phyloP scores from a whole-genome alignment of 2,329 filamentous ascomycete genomes.

The Cryphonectria carpinicola region DNA sequence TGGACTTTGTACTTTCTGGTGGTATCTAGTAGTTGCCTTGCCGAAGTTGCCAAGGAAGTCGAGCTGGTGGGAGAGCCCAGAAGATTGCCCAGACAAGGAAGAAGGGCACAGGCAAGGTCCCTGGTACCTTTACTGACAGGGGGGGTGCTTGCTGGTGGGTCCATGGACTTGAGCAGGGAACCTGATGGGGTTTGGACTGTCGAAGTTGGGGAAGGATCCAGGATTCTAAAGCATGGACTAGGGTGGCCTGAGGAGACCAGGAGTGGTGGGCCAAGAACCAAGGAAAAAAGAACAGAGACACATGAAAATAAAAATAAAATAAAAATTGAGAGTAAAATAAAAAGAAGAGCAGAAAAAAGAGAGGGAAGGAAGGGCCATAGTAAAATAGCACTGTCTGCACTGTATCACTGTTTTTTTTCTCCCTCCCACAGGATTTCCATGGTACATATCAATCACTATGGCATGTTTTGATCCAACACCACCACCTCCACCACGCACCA shows the following conservation, averaged over 20 bases:
- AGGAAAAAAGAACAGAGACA: background rate
- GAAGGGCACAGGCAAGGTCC: constrained; percentile 2
- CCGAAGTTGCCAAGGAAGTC: background rate
- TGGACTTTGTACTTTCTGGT: background rate
- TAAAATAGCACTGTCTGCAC: constrained; percentile 15
- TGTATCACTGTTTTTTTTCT: background rate
- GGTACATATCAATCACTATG: background rate
- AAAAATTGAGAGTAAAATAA: background rate
- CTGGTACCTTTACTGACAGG: background rate
- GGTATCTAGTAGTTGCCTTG: background rate
- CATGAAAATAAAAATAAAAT: background rate
- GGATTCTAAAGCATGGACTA: constrained; percentile 6
- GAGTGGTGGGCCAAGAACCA: background rate
- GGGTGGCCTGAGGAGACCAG: constrained; percentile 8
- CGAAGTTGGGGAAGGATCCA: constrained; percentile 3
- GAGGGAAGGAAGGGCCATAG: too few species aligned
- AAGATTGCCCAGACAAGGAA: background rate
- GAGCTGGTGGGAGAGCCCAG: background rate
- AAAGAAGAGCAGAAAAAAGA: background rate
- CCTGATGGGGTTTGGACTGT: constrained; percentile 2
- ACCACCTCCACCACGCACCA: background rate
- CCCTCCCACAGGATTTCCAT: background rate
- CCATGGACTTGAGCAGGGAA: background rate
- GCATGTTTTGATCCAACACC: background rate
- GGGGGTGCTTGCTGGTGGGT: background rate